phyloP scores from a whole-genome alignment of 2,329 filamentous ascomycete species.

The Phaeoacremonium minimum region DNA sequence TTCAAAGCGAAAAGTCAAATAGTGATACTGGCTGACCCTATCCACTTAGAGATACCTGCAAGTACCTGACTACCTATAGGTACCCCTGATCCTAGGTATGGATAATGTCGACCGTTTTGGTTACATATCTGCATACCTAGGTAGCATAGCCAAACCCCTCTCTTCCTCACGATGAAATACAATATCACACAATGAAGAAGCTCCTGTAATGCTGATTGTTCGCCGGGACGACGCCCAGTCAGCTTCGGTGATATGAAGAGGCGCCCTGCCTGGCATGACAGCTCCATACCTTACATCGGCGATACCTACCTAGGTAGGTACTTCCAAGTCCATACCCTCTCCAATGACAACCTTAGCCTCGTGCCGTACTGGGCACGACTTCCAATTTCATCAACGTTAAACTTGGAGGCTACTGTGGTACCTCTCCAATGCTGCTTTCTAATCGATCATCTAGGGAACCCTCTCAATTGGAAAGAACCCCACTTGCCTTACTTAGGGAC shows the following conservation, averaged over 20 bases:
- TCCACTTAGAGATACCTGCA: too few relatives aligned
- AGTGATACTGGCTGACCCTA: too few relatives aligned
- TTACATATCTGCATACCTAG: neutral
- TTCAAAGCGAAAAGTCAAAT: too few relatives aligned
- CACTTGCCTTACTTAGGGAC: neutral
- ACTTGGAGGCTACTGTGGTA: neutral
- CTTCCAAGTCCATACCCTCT: neutral
- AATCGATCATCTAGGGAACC: neutral
- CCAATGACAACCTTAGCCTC: neutral
- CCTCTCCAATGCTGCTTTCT: too few relatives aligned
- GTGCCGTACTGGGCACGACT: neutral
- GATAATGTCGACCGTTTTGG: too few relatives aligned
- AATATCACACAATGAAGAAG: neutral
- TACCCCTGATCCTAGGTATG: too few relatives aligned
- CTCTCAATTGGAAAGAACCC: neutral
- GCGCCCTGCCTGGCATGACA: neutral
- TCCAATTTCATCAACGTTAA: neutral
- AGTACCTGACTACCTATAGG: too few relatives aligned
- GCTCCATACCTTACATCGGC: neutral
- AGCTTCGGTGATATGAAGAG: neutral
- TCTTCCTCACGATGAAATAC: neutral
- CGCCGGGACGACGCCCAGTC: neutral
- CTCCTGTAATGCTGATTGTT: neutral
- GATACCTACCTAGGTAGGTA: neutral
- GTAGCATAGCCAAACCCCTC: neutral